Percentiles rank a stretch among this genome's conserved stretches.
Evolutionary conservation across 75 land plant genomes (phyloP).

Genomic region (Larix kaempferi): DNA sequence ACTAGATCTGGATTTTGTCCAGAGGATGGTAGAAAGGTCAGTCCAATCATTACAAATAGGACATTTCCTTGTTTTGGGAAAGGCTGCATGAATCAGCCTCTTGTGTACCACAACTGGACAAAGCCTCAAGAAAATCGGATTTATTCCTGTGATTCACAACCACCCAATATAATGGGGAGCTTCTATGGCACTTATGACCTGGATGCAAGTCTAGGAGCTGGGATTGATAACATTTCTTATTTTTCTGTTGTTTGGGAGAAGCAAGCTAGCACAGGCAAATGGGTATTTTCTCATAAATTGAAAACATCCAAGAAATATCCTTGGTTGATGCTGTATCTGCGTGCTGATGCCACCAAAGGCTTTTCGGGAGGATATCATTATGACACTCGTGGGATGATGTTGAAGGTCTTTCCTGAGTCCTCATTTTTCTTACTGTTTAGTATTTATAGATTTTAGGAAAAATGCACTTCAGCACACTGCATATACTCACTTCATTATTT

Average conservation of each 20-base stretch:
- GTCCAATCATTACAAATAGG: slow-evolving; percentile 20
- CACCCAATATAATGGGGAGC: slow-evolving; percentile 36
- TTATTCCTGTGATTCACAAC: too few relatives aligned
- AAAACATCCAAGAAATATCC: slow-evolving; percentile 62
- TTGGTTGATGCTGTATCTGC: slow-evolving; percentile 90
- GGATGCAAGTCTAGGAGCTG: slow-evolving; percentile 22
- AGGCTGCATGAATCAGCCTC: slow-evolving; percentile 91
- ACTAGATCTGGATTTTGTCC: slow-evolving; percentile 32
- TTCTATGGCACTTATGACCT: slow-evolving; percentile 87
- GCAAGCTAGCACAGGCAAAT: slow-evolving; percentile 48
- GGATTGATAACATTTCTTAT: slow-evolving; percentile 24
- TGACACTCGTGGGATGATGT: slow-evolving; percentile 76
- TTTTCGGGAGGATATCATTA: slow-evolving; percentile 92
- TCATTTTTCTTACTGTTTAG: too few relatives aligned
- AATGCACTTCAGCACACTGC: too few relatives aligned
- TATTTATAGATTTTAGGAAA: too few relatives aligned
- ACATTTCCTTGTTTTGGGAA: slow-evolving; percentile 71
- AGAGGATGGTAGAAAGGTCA: slow-evolving; percentile 28
- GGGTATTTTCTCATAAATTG: slow-evolving; percentile 63
- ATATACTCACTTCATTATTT: neutral
- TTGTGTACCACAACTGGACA: slow-evolving; percentile 42
- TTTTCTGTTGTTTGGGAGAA: slow-evolving; percentile 68
- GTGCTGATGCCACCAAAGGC: slow-evolving; percentile 91
- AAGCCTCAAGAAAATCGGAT: slow-evolving; percentile 3
- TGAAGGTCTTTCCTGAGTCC: slow-evolving; percentile 27